Evolutionary conservation across 2,329 filamentous ascomycete genomes (phyloP).

Genomic region (Didymella exigua): DNA sequence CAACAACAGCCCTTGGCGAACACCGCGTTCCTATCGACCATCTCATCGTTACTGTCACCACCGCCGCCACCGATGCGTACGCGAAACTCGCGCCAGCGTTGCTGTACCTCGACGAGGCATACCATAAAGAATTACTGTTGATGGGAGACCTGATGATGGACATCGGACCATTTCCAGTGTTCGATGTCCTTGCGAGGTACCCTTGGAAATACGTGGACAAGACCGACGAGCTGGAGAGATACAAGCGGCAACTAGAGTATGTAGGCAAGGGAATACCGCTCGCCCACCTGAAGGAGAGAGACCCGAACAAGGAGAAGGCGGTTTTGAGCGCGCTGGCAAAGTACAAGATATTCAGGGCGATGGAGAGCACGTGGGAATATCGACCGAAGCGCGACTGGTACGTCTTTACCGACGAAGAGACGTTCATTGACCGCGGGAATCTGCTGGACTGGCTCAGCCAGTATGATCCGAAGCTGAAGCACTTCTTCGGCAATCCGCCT

Average conservation of each 20-base stretch:
- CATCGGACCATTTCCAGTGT: constrained; percentile 41
- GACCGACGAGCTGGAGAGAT: constrained; percentile 46
- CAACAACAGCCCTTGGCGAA: constrained; percentile 23
- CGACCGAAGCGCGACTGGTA: constrained; percentile 61
- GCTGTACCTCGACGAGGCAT: constrained; percentile 31
- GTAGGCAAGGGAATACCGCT: constrained; percentile 39
- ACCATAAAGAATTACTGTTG: constrained; percentile 46
- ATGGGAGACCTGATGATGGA: constrained; percentile 48
- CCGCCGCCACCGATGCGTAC: constrained; percentile 61
- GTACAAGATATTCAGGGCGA: constrained; percentile 48
- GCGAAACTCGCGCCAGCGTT: constrained; percentile 57
- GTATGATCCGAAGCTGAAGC: constrained; percentile 55
- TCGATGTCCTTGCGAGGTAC: constrained; percentile 47
- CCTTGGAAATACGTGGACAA: constrained; percentile 32
- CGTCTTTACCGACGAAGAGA: constrained; percentile 65
- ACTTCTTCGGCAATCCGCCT: constrained; percentile 58
- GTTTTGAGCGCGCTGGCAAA: constrained; percentile 39
- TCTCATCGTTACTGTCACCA: constrained; percentile 61
- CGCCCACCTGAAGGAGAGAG: constrained; percentile 24
- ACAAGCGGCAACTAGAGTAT: constrained; percentile 40
- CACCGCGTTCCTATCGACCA: constrained; percentile 31
- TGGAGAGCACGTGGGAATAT: constrained; percentile 44
- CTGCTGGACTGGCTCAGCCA: constrained; percentile 59
- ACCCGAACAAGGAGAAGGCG: constrained; percentile 29
- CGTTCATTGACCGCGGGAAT: constrained; percentile 61